Percentiles rank a stretch among this genome's conserved stretches.
These are phyloP conservation scores for Nicotiana attenuata DNA, from an alignment of 257 asterid species.

Conservation along the genomic window DNA sequence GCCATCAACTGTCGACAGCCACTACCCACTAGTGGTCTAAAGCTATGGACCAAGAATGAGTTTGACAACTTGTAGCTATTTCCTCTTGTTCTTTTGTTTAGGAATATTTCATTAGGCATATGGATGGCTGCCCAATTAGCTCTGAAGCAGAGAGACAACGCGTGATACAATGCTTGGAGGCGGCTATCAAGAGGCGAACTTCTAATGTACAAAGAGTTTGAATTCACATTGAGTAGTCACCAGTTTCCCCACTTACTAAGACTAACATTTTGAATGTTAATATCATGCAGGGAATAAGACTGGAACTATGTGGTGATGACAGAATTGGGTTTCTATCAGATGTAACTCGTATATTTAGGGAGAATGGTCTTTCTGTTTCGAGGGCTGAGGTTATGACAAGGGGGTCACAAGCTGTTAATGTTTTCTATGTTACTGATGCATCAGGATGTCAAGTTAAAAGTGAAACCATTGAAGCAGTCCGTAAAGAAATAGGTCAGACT, in stretches of 20 bases:
- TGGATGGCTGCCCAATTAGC: conserved; percentile 39
- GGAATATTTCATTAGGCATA: conserved; percentile 52
- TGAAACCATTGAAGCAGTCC: conserved; percentile 41
- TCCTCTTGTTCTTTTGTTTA: neutral
- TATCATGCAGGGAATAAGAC: conserved; percentile 38
- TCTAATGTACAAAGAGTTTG: conserved; percentile 28
- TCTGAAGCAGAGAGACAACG: conserved; percentile 49
- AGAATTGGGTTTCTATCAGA: conserved; percentile 46
- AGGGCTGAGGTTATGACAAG: conserved; percentile 41
- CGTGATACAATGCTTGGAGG: conserved; percentile 46
- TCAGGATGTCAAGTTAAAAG: conserved; percentile 31
- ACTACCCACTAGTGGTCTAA: too few relatives aligned
- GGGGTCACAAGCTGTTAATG: conserved; percentile 35
- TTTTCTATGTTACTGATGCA: conserved; percentile 43
- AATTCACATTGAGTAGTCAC: neutral
- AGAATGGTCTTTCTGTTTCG: conserved; percentile 48
- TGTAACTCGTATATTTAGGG: conserved; percentile 50
- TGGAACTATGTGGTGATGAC: conserved; percentile 37
- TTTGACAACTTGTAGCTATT: neutral
- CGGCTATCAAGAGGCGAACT: conserved; percentile 48
- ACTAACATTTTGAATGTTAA: neutral
- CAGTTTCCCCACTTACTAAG: neutral
- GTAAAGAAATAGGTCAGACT: conserved; percentile 34
- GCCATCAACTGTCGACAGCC: too few relatives aligned
- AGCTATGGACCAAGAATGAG: neutral